Conservation (phyloP, 78 protist species). For the Cavenderia fasciculata region DNA sequence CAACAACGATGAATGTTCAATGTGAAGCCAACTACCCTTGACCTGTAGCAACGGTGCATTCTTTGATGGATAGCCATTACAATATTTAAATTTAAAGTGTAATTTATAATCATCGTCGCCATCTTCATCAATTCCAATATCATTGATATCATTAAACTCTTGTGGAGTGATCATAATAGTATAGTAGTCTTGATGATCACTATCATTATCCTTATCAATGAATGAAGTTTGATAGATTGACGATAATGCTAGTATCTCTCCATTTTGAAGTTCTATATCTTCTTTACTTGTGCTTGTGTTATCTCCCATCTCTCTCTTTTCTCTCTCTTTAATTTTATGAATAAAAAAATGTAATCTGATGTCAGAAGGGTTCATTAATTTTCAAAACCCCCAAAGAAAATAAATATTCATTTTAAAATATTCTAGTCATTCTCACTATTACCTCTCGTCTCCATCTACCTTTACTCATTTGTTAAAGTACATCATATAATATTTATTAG, state of each 20-base stretch:
- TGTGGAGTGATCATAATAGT: neutral
- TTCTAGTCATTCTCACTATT: too few relatives aligned
- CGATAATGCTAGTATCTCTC: neutral
- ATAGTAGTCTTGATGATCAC: neutral
- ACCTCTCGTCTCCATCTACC: too few relatives aligned
- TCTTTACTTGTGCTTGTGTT: too few relatives aligned
- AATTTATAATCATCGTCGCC: slow-evolving; percentile 11
- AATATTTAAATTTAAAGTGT: slow-evolving; percentile 15
- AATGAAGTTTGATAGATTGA: neutral
- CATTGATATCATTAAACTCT: neutral
- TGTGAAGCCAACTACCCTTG: slow-evolving; percentile 8
- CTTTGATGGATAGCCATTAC: slow-evolving; percentile 8
- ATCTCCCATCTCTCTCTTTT: too few relatives aligned
- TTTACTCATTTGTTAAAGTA: too few relatives aligned
- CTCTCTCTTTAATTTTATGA: too few relatives aligned
- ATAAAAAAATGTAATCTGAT: too few relatives aligned
- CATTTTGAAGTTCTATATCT: neutral
- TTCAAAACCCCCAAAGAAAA: too few relatives aligned
- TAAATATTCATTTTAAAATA: too few relatives aligned
- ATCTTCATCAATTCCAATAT: slow-evolving; percentile 4
- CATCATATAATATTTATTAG: too few relatives aligned
- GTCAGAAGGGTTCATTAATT: too few relatives aligned
- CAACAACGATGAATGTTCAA: neutral
- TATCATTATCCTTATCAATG: neutral
- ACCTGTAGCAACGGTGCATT: slow-evolving; percentile 28